A percentile compares a stretch with the other conserved stretches of the same genome.
phyloP scores from a whole-genome alignment of 2,329 filamentous ascomycete genomes.

The Ustilaginoidea virens region DNA sequence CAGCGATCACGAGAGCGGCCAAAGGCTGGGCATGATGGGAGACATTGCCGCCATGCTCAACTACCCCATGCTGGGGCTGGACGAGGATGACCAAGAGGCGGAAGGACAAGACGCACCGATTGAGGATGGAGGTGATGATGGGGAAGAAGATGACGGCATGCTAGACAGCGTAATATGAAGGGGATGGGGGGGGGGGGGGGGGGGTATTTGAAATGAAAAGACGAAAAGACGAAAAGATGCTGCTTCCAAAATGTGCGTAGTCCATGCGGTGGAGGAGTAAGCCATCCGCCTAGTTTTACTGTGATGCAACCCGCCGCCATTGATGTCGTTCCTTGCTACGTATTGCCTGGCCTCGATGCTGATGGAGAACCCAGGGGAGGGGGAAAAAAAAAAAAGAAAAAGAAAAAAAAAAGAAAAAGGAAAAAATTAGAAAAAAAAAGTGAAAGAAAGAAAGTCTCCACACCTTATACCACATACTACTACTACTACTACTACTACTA shows the following conservation, averaged over 20 bases:
- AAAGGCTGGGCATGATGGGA: constrained; percentile 66
- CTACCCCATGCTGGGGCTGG: constrained; percentile 70
- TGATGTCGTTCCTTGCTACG: too few species aligned
- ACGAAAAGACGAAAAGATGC: constrained; percentile 1
- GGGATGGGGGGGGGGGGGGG: neutral
- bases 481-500: too few species aligned
- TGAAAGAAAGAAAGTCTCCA: too few species aligned
- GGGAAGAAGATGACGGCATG: constrained; percentile 15
- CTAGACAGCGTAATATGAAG: constrained; percentile 18
- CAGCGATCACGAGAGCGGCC: constrained; percentile 86
- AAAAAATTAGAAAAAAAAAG: too few species aligned
- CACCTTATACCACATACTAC: too few species aligned
- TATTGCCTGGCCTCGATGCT: too few species aligned
- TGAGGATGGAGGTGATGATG: constrained; percentile 6
- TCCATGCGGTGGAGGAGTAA: too few species aligned
- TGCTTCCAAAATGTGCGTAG: too few species aligned
- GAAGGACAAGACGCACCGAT: constrained; percentile 9
- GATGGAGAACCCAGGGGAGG: too few species aligned
- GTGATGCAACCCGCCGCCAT: too few species aligned
- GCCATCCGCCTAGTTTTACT: too few species aligned
- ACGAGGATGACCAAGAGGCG: constrained; percentile 46
- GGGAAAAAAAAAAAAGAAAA: neutral
- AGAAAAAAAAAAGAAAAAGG: too few species aligned
- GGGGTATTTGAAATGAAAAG: constrained; percentile 3
- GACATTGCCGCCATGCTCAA: constrained; percentile 83